Evolutionary conservation across 83 land plant genomes (phyloP).

Genomic region (Thuja plicata): DNA sequence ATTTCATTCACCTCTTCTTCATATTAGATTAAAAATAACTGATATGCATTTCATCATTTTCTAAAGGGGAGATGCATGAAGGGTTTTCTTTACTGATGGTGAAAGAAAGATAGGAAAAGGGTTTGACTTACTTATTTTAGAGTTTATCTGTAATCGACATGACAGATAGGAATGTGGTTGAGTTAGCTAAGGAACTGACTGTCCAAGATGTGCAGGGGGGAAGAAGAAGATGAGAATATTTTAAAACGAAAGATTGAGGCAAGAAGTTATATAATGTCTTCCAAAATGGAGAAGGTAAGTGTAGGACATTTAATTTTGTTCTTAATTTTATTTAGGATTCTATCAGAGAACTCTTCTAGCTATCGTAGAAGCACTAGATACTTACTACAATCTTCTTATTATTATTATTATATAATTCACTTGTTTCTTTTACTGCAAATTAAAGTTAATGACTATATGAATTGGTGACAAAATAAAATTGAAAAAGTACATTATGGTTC

Average conservation of each 20-base stretch:
- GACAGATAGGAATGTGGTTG: neutral
- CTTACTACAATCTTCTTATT: neutral
- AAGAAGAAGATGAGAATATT: slow-evolving; percentile 8
- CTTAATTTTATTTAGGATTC: neutral
- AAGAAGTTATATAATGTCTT: slow-evolving; percentile 10
- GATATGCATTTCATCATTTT: neutral
- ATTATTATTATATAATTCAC: neutral
- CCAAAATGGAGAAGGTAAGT: slow-evolving; percentile 8
- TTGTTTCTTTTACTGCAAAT: neutral
- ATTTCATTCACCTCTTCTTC: too few relatives aligned
- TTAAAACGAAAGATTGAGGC: slow-evolving; percentile 14
- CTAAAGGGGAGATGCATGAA: neutral
- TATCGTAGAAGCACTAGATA: neutral
- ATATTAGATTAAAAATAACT: too few relatives aligned
- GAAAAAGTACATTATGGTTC: neutral
- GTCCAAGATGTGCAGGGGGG: neutral
- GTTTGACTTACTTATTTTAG: neutral
- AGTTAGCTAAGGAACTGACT: neutral
- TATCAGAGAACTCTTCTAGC: neutral
- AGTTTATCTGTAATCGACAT: neutral
- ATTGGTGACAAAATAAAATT: neutral
- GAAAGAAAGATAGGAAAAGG: neutral
- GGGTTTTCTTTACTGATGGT: neutral
- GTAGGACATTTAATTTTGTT: neutral
- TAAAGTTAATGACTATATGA: neutral